phyloP scores from a whole-genome alignment of 148 eudicot genomes.

The Silene uniflora region DNA sequence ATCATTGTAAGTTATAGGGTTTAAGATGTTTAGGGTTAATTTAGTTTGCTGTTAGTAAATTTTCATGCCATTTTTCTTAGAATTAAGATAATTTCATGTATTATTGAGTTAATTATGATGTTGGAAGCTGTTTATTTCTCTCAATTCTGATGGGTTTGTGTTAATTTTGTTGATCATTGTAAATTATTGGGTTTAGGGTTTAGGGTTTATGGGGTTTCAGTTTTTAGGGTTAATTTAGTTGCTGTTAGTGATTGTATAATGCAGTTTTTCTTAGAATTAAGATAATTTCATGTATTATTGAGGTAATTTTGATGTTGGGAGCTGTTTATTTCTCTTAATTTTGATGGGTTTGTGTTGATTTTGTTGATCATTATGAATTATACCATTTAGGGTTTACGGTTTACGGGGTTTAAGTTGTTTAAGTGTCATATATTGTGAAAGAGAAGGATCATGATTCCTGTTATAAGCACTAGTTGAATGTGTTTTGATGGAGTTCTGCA shows the following conservation, averaged over 20 bases:
- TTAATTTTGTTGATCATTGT: constrained; percentile 4
- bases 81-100: not conserved
- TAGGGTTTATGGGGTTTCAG: not conserved
- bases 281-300: not conserved
- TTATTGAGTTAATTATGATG: not conserved
- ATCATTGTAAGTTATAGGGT: not conserved
- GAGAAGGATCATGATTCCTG: not conserved
- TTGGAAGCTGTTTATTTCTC: not conserved
- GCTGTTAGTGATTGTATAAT: not conserved
- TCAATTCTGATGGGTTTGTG: constrained; percentile 20
- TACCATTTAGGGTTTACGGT: not conserved
- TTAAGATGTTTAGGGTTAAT: not conserved
- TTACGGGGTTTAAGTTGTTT: not conserved
- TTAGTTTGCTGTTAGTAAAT: not conserved
- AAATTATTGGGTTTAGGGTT: not conserved
- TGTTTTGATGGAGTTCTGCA: not conserved
- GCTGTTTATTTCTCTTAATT: not conserved
- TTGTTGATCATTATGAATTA: constrained; percentile 3
- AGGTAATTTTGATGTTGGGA: not conserved
- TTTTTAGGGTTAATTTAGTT: not conserved
- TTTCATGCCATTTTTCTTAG: not conserved
- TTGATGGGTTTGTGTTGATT: constrained; percentile 19
- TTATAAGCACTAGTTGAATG: not conserved
- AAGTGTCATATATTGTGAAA: not conserved
- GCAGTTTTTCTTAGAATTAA: no score